These are phyloP conservation scores for Podospora tetraspora DNA, from an alignment of 495 filamentous ascomycete genomes.

Conservation along the genomic window DNA sequence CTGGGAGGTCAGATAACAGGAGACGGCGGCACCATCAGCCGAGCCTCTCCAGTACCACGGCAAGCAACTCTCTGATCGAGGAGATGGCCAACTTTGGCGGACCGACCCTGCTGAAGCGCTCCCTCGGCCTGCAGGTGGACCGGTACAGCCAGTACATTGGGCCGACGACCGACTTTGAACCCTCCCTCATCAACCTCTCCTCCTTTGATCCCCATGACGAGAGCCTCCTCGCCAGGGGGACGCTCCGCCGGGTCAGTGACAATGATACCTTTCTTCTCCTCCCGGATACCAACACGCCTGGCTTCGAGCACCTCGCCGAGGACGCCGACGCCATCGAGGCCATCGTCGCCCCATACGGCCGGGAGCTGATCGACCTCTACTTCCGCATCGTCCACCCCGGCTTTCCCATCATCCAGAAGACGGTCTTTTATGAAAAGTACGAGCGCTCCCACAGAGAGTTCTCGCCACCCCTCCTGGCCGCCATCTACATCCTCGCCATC, in stretches of 20 bases:
- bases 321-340: conserved; percentile 76
- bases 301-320: conserved; percentile 54
- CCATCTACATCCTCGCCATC: conserved; percentile 84
- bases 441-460: conserved; percentile 68
- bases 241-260: conserved; percentile 73
- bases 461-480: conserved; percentile 77
- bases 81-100: conserved; percentile 59
- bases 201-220: conserved; percentile 68
- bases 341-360: conserved; percentile 75
- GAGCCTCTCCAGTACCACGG: conserved; percentile 50
- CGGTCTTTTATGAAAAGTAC: conserved; percentile 81
- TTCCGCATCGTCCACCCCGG: conserved; percentile 83
- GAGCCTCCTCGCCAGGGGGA: conserved; percentile 59
- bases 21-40: conserved; percentile 46
- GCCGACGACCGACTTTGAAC: conserved; percentile 67
- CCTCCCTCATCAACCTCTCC: conserved; percentile 64
- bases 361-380: conserved; percentile 77
- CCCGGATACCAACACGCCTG: conserved; percentile 57
- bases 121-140: conserved; percentile 57
- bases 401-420: conserved; percentile 86
- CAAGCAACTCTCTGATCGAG: conserved; percentile 51
- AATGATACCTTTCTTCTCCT: conserved; percentile 80
- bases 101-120: conserved; percentile 55
- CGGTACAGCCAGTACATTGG: conserved; percentile 62
- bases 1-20: conserved; percentile 50